Percentiles rank a stretch among this genome's conserved stretches.
Conservation (phyloP, 2,329 filamentous ascomycete genomes). For the Aspergillus quadricinctus region DNA sequence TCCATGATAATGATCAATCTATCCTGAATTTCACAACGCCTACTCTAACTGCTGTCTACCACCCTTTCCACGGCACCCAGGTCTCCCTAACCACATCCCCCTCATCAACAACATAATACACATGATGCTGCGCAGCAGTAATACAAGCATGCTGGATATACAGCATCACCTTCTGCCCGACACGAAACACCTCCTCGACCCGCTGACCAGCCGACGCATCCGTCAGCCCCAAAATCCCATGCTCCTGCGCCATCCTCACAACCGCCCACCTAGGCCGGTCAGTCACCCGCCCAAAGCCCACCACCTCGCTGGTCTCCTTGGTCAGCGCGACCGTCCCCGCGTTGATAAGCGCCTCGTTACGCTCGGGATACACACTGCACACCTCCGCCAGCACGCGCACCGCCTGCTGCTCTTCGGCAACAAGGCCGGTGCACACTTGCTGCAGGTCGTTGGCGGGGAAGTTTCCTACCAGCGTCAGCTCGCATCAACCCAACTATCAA, state of each 20-base stretch:
- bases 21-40: not conserved
- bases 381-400: slow-evolving; percentile 63
- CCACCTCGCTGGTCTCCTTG: slow-evolving; percentile 66
- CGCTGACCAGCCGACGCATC: slow-evolving; percentile 31
- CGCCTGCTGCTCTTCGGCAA: slow-evolving; percentile 23
- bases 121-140: slow-evolving; percentile 63
- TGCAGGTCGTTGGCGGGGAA: slow-evolving; percentile 74
- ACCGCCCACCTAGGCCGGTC: slow-evolving; percentile 60
- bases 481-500: not conserved
- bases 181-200: slow-evolving; percentile 43
- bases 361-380: slow-evolving; percentile 59
- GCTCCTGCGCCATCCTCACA: slow-evolving; percentile 71
- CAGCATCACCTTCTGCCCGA: slow-evolving; percentile 65
- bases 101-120: slow-evolving; percentile 67
- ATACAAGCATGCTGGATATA: slow-evolving; percentile 83
- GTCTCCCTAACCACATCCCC: slow-evolving; percentile 19
- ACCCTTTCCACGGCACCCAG: slow-evolving; percentile 26
- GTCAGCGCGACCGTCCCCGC: slow-evolving; percentile 66
- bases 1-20: not conserved
- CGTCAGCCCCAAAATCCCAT: slow-evolving; percentile 63
- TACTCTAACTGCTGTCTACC: slow-evolving; percentile 6
- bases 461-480: slow-evolving; percentile 12
- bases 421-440: slow-evolving; percentile 67
- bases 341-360: slow-evolving; percentile 63
- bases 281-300: slow-evolving; percentile 65